Evolutionary conservation across 331 rosid species (phyloP).

Genomic region (Acacia concinna): DNA sequence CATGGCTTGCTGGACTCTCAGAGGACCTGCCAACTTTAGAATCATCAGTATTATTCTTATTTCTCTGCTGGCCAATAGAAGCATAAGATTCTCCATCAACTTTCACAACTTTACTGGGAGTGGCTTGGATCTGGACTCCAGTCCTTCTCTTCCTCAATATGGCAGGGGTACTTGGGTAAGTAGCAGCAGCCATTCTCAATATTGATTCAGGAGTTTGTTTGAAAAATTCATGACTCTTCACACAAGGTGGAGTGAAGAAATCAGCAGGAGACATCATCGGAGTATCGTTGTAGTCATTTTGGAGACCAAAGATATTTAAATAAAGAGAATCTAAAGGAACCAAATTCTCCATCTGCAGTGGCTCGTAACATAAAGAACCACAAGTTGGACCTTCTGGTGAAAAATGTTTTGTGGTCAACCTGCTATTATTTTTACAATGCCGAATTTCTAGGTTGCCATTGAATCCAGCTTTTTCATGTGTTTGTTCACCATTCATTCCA

Average conservation of each 20-base stretch:
- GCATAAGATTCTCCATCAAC: constrained; percentile 40
- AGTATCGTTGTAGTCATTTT: constrained; percentile 50
- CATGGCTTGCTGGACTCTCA: constrained; percentile 56
- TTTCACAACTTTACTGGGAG: constrained; percentile 45
- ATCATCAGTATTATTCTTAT: constrained; percentile 37
- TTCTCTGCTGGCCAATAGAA: constrained; percentile 42
- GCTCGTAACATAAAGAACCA: constrained; percentile 81
- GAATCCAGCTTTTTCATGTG: constrained; percentile 34
- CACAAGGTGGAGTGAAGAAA: constrained; percentile 83
- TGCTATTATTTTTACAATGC: constrained; percentile 42
- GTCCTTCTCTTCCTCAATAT: constrained; percentile 76
- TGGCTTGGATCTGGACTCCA: constrained; percentile 36
- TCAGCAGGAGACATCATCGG: constrained; percentile 53
- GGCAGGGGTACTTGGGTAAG: constrained; percentile 88
- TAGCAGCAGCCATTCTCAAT: constrained; percentile 80
- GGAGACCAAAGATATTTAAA: constrained; percentile 39
- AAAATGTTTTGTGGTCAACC: constrained; percentile 43
- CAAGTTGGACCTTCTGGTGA: constrained; percentile 47
- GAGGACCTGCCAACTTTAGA: constrained; percentile 44
- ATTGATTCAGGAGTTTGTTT: constrained; percentile 76
- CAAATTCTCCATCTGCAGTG: constrained; percentile 51
- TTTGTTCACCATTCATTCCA: constrained; percentile 34
- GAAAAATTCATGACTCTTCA: constrained; percentile 48
- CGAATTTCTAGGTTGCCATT: constrained; percentile 33
- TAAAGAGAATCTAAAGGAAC: constrained; percentile 53